phyloP scores from a whole-genome alignment of 257 asterid genomes.

The Cynanchum wilfordii region DNA sequence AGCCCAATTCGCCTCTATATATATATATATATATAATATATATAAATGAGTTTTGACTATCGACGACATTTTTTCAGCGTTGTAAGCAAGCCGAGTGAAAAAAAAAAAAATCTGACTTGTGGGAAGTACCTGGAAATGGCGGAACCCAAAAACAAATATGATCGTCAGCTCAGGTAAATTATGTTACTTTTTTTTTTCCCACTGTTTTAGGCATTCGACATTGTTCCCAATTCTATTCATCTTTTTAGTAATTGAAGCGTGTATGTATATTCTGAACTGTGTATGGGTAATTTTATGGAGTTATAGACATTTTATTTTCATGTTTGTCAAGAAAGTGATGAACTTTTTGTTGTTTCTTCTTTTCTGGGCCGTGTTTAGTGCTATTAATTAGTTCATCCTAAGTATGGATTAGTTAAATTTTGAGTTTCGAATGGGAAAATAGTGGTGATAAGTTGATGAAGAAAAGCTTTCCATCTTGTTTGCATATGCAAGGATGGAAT shows the following conservation, averaged over 20 bases:
- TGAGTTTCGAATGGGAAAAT: neutral
- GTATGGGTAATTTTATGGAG: neutral
- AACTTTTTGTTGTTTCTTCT: neutral
- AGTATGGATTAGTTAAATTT: neutral
- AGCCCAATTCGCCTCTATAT: neutral
- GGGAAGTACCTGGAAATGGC: slow-evolving; percentile 46
- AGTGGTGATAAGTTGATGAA: neutral
- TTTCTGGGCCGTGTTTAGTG: neutral
- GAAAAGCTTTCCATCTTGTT: neutral
- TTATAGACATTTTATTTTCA: neutral
- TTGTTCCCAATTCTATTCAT: slow-evolving; percentile 4
- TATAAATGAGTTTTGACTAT: no score
- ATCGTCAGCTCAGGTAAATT: slow-evolving; percentile 91
- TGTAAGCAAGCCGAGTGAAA: neutral
- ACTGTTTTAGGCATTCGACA: neutral
- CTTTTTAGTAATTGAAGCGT: neutral
- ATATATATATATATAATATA: no score
- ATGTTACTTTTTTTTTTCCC: neutral
- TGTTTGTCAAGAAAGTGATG: neutral
- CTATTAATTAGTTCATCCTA: neutral
- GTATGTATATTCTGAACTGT: no score
- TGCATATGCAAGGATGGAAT: neutral
- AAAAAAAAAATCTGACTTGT: neutral
- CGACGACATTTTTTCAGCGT: neutral
- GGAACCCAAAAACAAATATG: slow-evolving; percentile 86